Evolutionary conservation across 441 rosid genomes (phyloP), one percentile per base, ranked within the genome.

Genomic region (Populus hybrid): DNA sequence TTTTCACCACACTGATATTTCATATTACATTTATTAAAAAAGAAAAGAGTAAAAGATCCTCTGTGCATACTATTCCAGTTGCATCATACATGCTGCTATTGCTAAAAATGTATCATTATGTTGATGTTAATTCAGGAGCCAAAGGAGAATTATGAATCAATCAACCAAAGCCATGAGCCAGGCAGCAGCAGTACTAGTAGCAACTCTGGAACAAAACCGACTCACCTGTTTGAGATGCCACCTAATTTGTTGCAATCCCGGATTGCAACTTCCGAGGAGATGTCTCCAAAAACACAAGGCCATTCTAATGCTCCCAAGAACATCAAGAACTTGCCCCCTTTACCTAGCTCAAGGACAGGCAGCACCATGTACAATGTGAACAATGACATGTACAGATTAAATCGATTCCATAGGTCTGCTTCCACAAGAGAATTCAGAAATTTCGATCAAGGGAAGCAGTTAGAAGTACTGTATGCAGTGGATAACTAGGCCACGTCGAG

Each of bases 331-430:
- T 74, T 83, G 67, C 90, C 91, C 18, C 90, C 84, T 21, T 77
- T 83, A 81, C 91, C 89, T 4, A 32, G 59, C 6, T 82, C 81
- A 65, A 83, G 71, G 77, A 64, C 78, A 26, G 65, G 73, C 71
- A 72, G 72, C 16, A 30, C 21, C n/a, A 79, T 77, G 69, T 81
- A 79, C 69, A 72, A 71, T 53, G 77, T 77, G 67, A 79, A 12
- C 57, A 18, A 18, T 18, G 61, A 81, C 34, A 8, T 74, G 80
- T 81, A 80, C 84, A 88, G 82, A 66, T 75, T 84, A 59, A 83
- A 76, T 80, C 86, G 82, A 74, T 77, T 87, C 36, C 32, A 77
- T 34, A 85, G 91, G 84, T 88, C 95, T 79, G 82, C 84, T 64
- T 86, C 91, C 6, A 80, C 85, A 0, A 85, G 89, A 78, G 91